Base-by-base conservation (phyloP, 495 filamentous ascomycete genomes). In the Talaromyces wortmannii region DNA sequence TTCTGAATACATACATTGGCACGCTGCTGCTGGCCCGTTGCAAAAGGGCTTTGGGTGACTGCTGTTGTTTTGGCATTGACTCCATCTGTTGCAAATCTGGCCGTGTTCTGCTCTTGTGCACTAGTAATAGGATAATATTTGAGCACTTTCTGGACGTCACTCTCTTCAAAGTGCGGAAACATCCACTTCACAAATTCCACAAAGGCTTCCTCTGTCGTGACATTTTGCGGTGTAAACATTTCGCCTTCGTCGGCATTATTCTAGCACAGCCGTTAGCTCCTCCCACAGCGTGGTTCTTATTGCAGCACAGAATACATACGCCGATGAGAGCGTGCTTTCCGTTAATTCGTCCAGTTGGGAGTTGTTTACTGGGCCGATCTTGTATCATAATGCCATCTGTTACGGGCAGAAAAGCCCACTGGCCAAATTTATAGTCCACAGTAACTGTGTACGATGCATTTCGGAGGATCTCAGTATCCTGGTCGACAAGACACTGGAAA, bases 381-480 rank as follows among this genome's bases (percentile, higher is more conserved):
- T 70, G 69, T 53, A 87, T 66, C 56, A 85, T 79, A 4, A 64
- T 64, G 4, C 79, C 84, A 56, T 89, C 85, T 2, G 82, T 80
- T 3, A 87, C 84, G 7, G 84, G 84, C 29, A 82, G 60, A 58
- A 87, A 86, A 1, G 71, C 81, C 78, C 79, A 87, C 33, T 78
- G 79, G 58, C 67, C 74, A 52, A 50, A 73, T 43, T 68, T 65
- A 4, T 70, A 76, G 7, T 69, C 64, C 31, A 66, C 65, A 12
- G 76, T 83, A 31, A 83, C 70, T 29, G 55, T 67, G 10, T 65
- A 69, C 55, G 77, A 83, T 2, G 83, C 83, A 45, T 79, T 79
- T 56, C 85, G 81, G 15, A 88, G 69, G 2, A 65, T 68, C 0
- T 61, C 42, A 1, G 76, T 79, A 33, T 83, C 78, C 52, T 71